Percentiles rank a stretch among this genome's conserved stretches.
phyloP scores from a whole-genome alignment of 371 early-diverging fungal genomes.

The Batkoa obscura region DNA sequence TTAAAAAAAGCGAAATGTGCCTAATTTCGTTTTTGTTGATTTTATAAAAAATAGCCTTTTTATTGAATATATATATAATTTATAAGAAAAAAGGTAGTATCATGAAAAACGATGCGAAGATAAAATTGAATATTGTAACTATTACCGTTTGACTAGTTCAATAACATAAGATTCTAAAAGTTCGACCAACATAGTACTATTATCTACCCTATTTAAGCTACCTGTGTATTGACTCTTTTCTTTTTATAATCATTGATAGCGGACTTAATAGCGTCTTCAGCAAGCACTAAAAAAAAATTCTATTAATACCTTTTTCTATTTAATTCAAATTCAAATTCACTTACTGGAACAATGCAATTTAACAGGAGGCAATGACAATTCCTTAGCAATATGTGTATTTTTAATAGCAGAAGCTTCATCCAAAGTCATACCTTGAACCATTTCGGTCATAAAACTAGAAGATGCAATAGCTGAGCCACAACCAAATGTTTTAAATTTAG shows the following conservation, averaged over 20 bases:
- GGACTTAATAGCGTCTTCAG: constrained; percentile 97
- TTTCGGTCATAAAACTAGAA: constrained; percentile 82
- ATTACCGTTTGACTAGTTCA: neutral
- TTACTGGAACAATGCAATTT: constrained; percentile 96
- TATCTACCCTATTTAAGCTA: neutral
- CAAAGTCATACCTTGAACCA: constrained; percentile 82
- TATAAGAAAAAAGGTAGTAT: neutral
- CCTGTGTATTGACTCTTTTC: constrained; percentile 20
- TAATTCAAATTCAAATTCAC: constrained; percentile 9
- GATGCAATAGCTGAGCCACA: constrained; percentile 98
- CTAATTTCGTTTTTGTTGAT: no score
- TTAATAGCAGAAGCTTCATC: constrained; percentile 82
- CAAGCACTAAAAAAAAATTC: constrained; percentile 56
- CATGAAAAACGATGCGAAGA: neutral
- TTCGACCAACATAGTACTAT: neutral
- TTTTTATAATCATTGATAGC: constrained; percentile 83
- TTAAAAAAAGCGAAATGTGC: no score
- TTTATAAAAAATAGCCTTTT: neutral
- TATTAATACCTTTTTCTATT: neutral
- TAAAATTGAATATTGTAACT: neutral
- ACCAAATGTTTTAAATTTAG: constrained; percentile 99
- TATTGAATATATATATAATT: neutral
- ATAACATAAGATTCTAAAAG: neutral
- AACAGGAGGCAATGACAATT: constrained; percentile 91
- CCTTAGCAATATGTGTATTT: constrained; percentile 94